Evolutionary conservation across 2,329 filamentous ascomycete species (phyloP).

Genomic region (Ophiostoma ulmi): DNA sequence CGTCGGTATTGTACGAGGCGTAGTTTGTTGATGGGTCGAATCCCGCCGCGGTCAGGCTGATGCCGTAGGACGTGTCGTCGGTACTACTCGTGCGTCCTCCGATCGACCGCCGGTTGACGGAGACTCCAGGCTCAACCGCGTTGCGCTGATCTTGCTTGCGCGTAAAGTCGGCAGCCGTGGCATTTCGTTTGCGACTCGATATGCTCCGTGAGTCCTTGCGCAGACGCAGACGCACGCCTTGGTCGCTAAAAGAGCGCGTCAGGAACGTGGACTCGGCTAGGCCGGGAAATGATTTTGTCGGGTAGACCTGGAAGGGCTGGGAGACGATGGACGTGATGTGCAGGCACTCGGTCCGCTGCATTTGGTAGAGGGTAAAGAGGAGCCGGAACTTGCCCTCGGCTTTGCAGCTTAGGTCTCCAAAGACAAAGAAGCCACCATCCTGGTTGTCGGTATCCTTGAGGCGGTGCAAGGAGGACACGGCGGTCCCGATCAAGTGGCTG

Average conservation of each 20-base stretch:
- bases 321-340: conserved; percentile 47
- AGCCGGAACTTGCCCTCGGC: conserved; percentile 67
- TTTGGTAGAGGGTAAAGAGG: conserved; percentile 72
- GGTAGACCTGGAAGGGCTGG: conserved; percentile 61
- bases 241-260: conserved; percentile 79
- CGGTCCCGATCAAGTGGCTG: conserved; percentile 62
- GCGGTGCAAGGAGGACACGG: conserved; percentile 75
- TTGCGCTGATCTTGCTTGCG: conserved; percentile 26
- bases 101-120: conserved; percentile 12
- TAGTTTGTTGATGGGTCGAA: conserved; percentile 20
- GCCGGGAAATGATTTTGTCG: conserved; percentile 59
- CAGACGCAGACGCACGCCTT: conserved; percentile 75
- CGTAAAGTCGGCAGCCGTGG: conserved; percentile 30
- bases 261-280: conserved; percentile 64
- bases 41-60: conserved; percentile 1
- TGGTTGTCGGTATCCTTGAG: conserved; percentile 71
- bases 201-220: conserved; percentile 71
- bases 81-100: conserved; percentile 8
- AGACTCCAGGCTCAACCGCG: neutral
- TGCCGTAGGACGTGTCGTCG: conserved; percentile 17
- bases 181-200: conserved; percentile 45
- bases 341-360: conserved; percentile 41
- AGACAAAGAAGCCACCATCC: conserved; percentile 86
- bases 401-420: conserved; percentile 77
- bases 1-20: conserved; percentile 22